Percentiles rank a stretch among this genome's conserved stretches.
Conservation (phyloP, 164 flowering plant species). For the Saururus chinensis region DNA sequence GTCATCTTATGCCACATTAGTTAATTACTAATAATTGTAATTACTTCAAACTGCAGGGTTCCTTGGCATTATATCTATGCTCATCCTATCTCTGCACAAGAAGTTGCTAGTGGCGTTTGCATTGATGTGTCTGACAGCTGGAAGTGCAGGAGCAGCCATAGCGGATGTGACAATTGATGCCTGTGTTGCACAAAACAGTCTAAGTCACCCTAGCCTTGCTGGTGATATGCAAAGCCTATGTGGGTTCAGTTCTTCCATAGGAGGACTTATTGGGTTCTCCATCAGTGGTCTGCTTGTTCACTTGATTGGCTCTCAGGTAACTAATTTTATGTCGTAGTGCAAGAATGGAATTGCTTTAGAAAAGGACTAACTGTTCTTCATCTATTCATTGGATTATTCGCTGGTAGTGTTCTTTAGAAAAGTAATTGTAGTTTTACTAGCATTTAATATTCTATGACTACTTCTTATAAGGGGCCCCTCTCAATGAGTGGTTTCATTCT, state of each 20-base stretch:
- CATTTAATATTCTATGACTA: no score
- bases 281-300: constrained; percentile 84
- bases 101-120: constrained; percentile 62
- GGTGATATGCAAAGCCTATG: constrained; percentile 95
- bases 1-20: neutral
- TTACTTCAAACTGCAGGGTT: constrained; percentile 33
- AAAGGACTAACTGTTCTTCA: no score
- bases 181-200: constrained; percentile 89
- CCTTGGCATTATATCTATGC: constrained; percentile 60
- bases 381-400: no score
- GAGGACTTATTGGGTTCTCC: constrained; percentile 69
- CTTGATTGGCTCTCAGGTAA: constrained; percentile 75
- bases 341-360: no score
- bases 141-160: constrained; percentile 85
- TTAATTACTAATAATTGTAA: neutral
- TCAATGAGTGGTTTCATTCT: no score
- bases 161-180: constrained; percentile 98
- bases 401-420: no score
- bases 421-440: no score
- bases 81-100: constrained; percentile 46
- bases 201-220: constrained; percentile 57
- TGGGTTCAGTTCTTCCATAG: constrained; percentile 62
- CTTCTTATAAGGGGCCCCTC: no score
- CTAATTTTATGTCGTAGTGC: neutral
- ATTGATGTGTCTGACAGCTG: constrained; percentile 53